Conservation (phyloP, 2,329 filamentous ascomycete genomes). For the Boeremia lycopersici region DNA sequence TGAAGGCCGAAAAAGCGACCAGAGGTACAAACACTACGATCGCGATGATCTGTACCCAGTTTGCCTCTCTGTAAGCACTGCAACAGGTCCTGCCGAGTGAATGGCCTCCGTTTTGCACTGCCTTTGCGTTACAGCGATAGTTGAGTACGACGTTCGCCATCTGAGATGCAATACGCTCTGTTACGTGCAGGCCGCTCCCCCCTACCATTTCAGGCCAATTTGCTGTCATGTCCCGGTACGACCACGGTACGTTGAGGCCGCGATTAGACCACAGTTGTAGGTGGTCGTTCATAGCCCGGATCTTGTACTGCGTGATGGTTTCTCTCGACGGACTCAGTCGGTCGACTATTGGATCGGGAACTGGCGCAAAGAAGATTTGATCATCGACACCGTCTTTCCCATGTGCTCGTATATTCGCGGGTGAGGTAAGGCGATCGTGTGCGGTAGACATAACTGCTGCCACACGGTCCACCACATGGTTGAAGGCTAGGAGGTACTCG, state of each 20-base stretch:
- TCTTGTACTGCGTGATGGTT: constrained; percentile 55
- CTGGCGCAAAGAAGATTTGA: constrained; percentile 53
- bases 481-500: constrained; percentile 54
- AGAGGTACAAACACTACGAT: constrained; percentile 38
- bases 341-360: constrained; percentile 53
- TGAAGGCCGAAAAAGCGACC: constrained; percentile 11
- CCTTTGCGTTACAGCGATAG: constrained; percentile 59
- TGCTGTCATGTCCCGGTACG: constrained; percentile 57
- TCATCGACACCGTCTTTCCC: constrained; percentile 33
- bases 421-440: constrained; percentile 9
- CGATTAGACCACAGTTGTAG: constrained; percentile 51
- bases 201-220: constrained; percentile 49
- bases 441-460: constrained; percentile 19
- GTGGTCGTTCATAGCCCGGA: constrained; percentile 60
- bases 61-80: constrained; percentile 50
- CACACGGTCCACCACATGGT: constrained; percentile 54
- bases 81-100: constrained; percentile 61
- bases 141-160: constrained; percentile 62
- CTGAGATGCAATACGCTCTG: constrained; percentile 52
- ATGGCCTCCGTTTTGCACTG: constrained; percentile 46
- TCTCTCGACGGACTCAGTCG: constrained; percentile 51
- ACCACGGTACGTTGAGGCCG: constrained; percentile 55
- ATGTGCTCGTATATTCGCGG: constrained; percentile 2
- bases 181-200: constrained; percentile 58
- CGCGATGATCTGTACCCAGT: constrained; percentile 45